Evolutionary conservation across 2,329 filamentous ascomycete genomes (phyloP).

Genomic region (Colletotrichum truncatum): DNA sequence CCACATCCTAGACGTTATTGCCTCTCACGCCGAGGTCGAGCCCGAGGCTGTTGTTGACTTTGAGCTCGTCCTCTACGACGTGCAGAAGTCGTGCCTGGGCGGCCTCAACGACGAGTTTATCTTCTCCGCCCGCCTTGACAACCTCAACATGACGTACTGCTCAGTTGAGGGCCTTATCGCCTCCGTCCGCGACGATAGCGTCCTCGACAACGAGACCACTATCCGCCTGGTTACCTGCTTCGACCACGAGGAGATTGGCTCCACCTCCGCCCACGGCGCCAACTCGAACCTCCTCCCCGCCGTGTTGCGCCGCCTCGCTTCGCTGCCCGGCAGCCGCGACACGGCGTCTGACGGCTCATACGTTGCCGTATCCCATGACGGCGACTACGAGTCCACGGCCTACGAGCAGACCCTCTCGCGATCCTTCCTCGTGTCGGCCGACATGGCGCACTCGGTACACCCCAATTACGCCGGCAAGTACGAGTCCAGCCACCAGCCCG

Average conservation of each 20-base stretch:
- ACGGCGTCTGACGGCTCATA: slow-evolving; percentile 70
- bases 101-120: slow-evolving; percentile 94
- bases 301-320: slow-evolving; percentile 85
- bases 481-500: slow-evolving; percentile 87
- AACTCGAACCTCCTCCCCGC: slow-evolving; percentile 91
- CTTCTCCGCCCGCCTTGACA: slow-evolving; percentile 95
- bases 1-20: slow-evolving; percentile 85
- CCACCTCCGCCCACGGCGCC: slow-evolving; percentile 89
- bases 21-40: slow-evolving; percentile 77
- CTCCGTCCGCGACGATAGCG: slow-evolving; percentile 71
- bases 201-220: slow-evolving; percentile 78
- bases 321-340: slow-evolving; percentile 71
- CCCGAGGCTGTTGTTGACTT: slow-evolving; percentile 86
- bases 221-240: slow-evolving; percentile 96
- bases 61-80: slow-evolving; percentile 96
- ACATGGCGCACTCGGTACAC: slow-evolving; percentile 97
- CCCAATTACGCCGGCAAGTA: slow-evolving; percentile 96
- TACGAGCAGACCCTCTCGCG: slow-evolving; percentile 93
- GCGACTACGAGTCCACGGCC: slow-evolving; percentile 74
- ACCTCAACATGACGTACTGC: slow-evolving; percentile 96
- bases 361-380: slow-evolving; percentile 64
- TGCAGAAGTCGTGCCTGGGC: slow-evolving; percentile 88
- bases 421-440: slow-evolving; percentile 93
- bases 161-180: slow-evolving; percentile 85
- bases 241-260: slow-evolving; percentile 98